Evolutionary conservation across 345 rosid species (phyloP), one percentile per base, ranked within the genome.

Genomic region (Combretum micranthum): DNA sequence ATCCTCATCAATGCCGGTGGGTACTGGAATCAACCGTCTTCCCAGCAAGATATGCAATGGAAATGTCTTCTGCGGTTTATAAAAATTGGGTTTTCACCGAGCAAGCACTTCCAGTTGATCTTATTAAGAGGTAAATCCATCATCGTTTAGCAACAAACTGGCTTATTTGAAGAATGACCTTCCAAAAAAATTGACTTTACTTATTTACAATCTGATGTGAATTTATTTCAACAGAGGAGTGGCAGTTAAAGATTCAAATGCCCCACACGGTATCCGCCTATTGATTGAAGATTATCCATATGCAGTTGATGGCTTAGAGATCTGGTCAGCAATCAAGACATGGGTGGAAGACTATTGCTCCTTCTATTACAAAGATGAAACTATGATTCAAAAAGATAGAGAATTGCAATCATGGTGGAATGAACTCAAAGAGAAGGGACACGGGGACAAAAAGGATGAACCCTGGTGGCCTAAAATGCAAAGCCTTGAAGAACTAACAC

Each of bases 401-500:
- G 80, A 78, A 44, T 60, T 78, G 13, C 83, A 78, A 44, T 52
- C 71, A 0, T 78, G 83, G 83, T 78, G 80, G 83, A 69, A 56
- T 44, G 83, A 75, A 56, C 37, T 78, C 18, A 48, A 61, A 1
- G 69, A 78, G 43, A 51, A 46, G 43, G 83, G 77, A 8, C 83
- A 78, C 4, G 80, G 77, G 0, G 80, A 78, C 73, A 62, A 43
- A 66, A 78, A 69, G 58, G 51, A 62, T 2, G 71, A 66, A 15
- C 70, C 77, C 11, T 72, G 77, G 80, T 78, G 80, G 83, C 77
- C 79, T 23, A 53, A 68, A 42, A 74, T 77, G 79, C 59, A 65
- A 54, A 71, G 63, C 44, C 61, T 61, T 9, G 43, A 62, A 44
- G 76, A 74, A 21, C 65, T 77, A 15, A 57, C 66, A 13, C 69